Base-by-base conservation (phyloP, 441 rosid species). In the Brassica hybrid region DNA sequence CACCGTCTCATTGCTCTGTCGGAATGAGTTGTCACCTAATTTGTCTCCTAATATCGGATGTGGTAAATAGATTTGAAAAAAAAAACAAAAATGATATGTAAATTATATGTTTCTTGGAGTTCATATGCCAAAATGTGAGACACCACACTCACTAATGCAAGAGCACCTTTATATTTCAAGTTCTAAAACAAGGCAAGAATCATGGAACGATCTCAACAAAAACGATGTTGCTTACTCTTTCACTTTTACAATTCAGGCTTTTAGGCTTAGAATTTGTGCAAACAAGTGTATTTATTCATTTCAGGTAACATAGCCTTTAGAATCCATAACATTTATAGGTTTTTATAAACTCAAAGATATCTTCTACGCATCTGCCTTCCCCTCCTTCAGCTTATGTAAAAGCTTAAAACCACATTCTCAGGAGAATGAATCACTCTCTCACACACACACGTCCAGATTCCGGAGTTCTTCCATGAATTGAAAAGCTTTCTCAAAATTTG, bases 401-500 rank as follows among this genome's bases (percentile, higher is more conserved):
- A 30, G 41, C 27, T 12, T 12, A 62, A 17, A 62, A 17, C 19
- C 54, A 69, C 56, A 32, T 52, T 62, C 19, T 12, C 63, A 19
- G 52, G 10, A 34, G 36, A 73, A 62, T 18, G 41, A 61, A 17
- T 59, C 66, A 19, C 61, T 32, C 30, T 16, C 25, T 5, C 56
- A 19, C 38, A 30, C 34, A 6, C 14, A 48, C 66, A 63, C 14
- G 63, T 65, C 27, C 57, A 65, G 21, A 38, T 56, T 67, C 65
- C 41, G 54, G 6, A 61, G 36, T 13, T 25, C 64, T 60, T 60
- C 74, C 74, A 45, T 30, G 48, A 21, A 48, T 0, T 11, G 13
- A 17, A 1, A 57, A 34, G 65, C 65, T 52, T 32, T 17, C 77
- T 83, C 83, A 96, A 74, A 96, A 96, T 82, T 96, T 96, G 86